A percentile compares a stretch with the other conserved stretches of the same genome.
Evolutionary conservation across 2,329 filamentous ascomycete genomes (phyloP).

Genomic region (Camillea tinctor): DNA sequence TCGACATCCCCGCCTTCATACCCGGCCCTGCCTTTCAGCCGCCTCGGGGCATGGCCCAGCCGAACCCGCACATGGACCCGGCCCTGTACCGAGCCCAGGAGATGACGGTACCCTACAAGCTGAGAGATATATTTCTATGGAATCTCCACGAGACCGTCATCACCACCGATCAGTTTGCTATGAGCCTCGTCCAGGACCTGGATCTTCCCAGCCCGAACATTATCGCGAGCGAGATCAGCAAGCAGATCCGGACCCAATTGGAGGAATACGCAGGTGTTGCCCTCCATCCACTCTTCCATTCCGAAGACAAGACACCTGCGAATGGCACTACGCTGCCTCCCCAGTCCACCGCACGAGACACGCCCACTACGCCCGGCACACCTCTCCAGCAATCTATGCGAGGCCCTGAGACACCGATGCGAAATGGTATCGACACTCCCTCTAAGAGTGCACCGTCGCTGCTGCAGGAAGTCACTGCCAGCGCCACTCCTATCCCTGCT

Average conservation of each 20-base stretch:
- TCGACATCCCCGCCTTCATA: slow-evolving; percentile 80
- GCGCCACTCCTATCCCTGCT: slow-evolving; percentile 61
- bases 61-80: slow-evolving; percentile 53
- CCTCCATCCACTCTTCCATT: slow-evolving; percentile 87
- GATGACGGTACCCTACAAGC: slow-evolving; percentile 75
- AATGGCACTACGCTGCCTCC: slow-evolving; percentile 19
- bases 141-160: slow-evolving; percentile 93
- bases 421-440: slow-evolving; percentile 52
- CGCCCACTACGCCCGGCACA: slow-evolving; percentile 43
- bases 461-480: slow-evolving; percentile 62
- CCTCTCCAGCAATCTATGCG: slow-evolving; percentile 40
- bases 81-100: slow-evolving; percentile 78
- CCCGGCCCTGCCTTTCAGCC: slow-evolving; percentile 64
- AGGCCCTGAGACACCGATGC: slow-evolving; percentile 57
- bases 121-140: slow-evolving; percentile 97
- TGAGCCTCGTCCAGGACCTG: slow-evolving; percentile 84
- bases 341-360: slow-evolving; percentile 31
- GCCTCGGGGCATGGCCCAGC: slow-evolving; percentile 65
- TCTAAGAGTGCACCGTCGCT: slow-evolving; percentile 46
- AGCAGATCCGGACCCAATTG: slow-evolving; percentile 89
- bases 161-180: slow-evolving; percentile 95
- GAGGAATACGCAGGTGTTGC: slow-evolving; percentile 96
- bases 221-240: slow-evolving; percentile 79
- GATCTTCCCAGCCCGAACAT: slow-evolving; percentile 76
- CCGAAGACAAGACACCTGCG: slow-evolving; percentile 32